Evolutionary conservation across 176 grass and related monocot genomes (phyloP), one percentile per base, ranked within the genome.

Genomic region (Melocanna baccifera): DNA sequence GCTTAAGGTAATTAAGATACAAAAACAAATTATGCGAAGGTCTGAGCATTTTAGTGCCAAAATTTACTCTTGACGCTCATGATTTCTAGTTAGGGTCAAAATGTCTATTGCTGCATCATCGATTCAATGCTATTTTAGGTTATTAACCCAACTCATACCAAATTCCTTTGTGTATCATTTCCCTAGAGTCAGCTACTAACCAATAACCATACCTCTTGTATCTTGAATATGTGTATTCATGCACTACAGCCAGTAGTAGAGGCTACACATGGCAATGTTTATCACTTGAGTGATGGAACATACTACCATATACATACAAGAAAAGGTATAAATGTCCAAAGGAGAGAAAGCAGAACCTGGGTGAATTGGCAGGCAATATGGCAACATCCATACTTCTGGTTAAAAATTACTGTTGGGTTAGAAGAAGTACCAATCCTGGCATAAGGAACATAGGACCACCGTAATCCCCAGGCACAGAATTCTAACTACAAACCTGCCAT

Each of bases 361-460:
- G 83, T 98, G 95, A 77, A 98, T 78, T 43, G 95, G 95, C 6
- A 98, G 87, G 71, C 52, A 36, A 88, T 95, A 98, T 20, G 95
- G 92, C 29, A 98, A 67, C 85, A 98, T 62, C 92, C 95, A 98
- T 91, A 93, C 86, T 89, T 98, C 95, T 82, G 92, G 95, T 9
- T 28, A 47, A 67, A 72, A 10, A 25, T 9, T 16, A 74, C 12
- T 40, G 9, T 18, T 48, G 39, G 51, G 58, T 69, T 40, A 13
- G 41, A 83, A 30, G 12, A 81, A 78, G 73, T 93, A 97, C 95
- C 92, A 97, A 86, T 86, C 88, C 87, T 42, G 92, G 95, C 91
- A 97, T 78, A 74, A 93, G 89, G 80, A 94, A 94, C 95, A 97
- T 90, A 61, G 95, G 92, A 5, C 95, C 95, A 12, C 92, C 95